phyloP scores from a whole-genome alignment of 2,329 filamentous ascomycete genomes.

The Paraconiothyrium brasiliense region DNA sequence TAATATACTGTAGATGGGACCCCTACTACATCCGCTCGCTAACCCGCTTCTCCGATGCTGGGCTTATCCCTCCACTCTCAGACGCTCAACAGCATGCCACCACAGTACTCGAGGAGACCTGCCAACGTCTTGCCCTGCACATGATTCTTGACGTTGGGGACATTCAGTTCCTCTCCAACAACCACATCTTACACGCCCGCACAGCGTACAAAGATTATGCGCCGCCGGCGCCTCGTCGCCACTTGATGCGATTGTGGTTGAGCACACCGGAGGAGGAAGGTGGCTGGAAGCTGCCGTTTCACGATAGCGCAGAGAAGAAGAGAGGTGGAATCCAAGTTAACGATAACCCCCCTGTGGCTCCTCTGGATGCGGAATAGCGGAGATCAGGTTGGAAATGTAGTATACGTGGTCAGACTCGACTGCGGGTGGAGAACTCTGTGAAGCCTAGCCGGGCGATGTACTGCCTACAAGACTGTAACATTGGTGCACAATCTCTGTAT shows the following conservation, averaged over 20 bases:
- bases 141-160: conserved; percentile 89
- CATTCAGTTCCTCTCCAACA: conserved; percentile 86
- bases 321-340: conserved; percentile 89
- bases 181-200: conserved; percentile 80
- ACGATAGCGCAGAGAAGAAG: conserved; percentile 84
- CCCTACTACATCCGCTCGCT: conserved; percentile 87
- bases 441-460: no score
- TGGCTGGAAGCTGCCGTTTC: conserved; percentile 85
- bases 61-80: conserved; percentile 77
- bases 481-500: background rate
- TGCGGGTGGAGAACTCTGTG: background rate
- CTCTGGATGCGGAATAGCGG: conserved; percentile 77
- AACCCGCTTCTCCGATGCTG: conserved; percentile 75
- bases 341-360: conserved; percentile 76
- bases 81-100: conserved; percentile 74
- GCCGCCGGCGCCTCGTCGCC: conserved; percentile 74
- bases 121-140: conserved; percentile 76
- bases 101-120: conserved; percentile 77
- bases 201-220: conserved; percentile 80
- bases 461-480: background rate
- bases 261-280: conserved; percentile 83
- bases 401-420: background rate
- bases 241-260: conserved; percentile 86
- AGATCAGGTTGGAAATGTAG: background rate
- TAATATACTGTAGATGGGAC: conserved; percentile 67